Percentiles rank a stretch among this genome's conserved stretches.
Evolutionary conservation across 305 asterid genomes (phyloP).

Genomic region (Fraxinus xanthoxyloides): DNA sequence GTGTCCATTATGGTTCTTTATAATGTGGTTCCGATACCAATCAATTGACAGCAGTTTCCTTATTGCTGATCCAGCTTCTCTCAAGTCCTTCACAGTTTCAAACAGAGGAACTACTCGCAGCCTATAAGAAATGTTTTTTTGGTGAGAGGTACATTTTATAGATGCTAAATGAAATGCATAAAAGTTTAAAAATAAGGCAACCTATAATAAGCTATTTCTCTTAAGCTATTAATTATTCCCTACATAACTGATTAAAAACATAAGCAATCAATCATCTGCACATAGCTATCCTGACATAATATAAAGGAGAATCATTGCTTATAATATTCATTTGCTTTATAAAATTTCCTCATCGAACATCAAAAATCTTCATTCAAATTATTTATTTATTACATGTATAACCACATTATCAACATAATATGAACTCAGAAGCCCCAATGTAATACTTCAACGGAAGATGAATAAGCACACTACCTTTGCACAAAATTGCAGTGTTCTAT

Average conservation of each 20-base stretch:
- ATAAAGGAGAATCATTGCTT: not conserved
- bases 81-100: slow-evolving; percentile 96
- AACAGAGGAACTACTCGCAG: slow-evolving; percentile 93
- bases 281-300: not conserved
- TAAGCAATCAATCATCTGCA: not conserved
- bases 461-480: not conserved
- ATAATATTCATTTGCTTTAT: not conserved
- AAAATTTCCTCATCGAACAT: not conserved
- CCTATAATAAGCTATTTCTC: not conserved
- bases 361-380: not conserved
- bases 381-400: not conserved
- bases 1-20: slow-evolving; percentile 81
- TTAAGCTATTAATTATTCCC: not conserved
- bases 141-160: slow-evolving; percentile 10
- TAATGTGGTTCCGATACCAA: slow-evolving; percentile 80
- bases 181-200: not conserved
- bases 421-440: not conserved
- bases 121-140: slow-evolving; percentile 34
- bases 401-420: not conserved
- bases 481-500: not conserved
- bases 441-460: not conserved
- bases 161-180: not conserved
- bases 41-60: slow-evolving; percentile 77
- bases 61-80: slow-evolving; percentile 89
- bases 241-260: not conserved